phyloP scores from a whole-genome alignment of 1,139 yeast species.

The Taphrina populina region DNA sequence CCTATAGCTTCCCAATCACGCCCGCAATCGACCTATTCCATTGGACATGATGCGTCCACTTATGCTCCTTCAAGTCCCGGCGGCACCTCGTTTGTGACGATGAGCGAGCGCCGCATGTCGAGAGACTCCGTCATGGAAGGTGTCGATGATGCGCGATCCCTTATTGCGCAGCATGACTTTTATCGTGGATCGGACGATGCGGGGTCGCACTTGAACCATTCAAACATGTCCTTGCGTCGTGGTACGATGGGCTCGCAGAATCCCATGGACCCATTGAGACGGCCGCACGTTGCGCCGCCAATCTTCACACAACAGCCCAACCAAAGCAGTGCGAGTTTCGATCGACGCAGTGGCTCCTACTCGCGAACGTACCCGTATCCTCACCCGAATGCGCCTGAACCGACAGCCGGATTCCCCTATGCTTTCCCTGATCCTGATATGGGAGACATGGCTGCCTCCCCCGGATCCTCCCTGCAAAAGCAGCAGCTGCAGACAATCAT shows the following conservation, averaged over 20 bases:
- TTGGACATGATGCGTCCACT: conserved; percentile 19
- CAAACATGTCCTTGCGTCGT: conserved; percentile 23
- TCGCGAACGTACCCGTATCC: conserved; percentile 48
- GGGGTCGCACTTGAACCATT: conserved; percentile 20
- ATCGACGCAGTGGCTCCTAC: conserved; percentile 18
- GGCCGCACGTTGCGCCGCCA: conserved; percentile 33
- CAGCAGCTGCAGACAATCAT: conserved; percentile 11
- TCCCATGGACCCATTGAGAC: conserved; percentile 24
- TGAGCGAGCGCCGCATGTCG: conserved; percentile 30
- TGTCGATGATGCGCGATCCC: conserved; percentile 27
- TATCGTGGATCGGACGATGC: conserved; percentile 26
- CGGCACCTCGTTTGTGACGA: conserved; percentile 31
- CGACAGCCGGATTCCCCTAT: conserved; percentile 36
- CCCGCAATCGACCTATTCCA: conserved; percentile 26
- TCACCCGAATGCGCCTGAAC: conserved; percentile 38
- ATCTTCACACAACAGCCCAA: conserved; percentile 28
- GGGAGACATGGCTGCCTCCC: conserved; percentile 14
- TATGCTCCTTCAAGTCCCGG: conserved; percentile 31
- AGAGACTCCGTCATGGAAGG: conserved; percentile 32
- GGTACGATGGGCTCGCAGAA: conserved; percentile 30
- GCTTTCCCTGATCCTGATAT: conserved; percentile 37
- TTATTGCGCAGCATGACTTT: conserved; percentile 15
- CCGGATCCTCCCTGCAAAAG: conserved; percentile 14
- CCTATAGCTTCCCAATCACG: conserved; percentile 22
- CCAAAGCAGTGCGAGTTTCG: background rate